Base-by-base conservation (phyloP, 192 early-diverging fungal genomes). In the Geranomyces variabilis region DNA sequence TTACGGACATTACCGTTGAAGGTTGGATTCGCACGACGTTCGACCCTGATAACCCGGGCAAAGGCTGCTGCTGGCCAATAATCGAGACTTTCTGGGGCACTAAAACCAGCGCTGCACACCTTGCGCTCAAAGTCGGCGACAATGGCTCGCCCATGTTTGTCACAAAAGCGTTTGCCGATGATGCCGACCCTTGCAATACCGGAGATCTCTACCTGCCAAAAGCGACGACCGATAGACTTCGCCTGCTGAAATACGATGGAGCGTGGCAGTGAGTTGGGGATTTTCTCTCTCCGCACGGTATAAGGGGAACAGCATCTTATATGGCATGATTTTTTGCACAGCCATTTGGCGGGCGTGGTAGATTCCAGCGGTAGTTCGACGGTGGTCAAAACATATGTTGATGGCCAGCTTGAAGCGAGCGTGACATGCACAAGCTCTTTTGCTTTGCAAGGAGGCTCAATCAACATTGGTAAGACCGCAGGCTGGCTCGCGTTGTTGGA, bases 381-480 rank as follows among this genome's bases (percentile, higher is more conserved):
- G 36, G 10, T 10, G 36, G 36, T 41, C 36, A 41, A 41, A 7
- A 41, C 36, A 3, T 41, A 41, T 10, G 36, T 41, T 10, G 36
- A 41, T 10, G 36, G 36, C 5, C 10, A 7, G 3, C 36, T 41
- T 3, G 36, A 7, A 7, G 36, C 36, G 10, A 7, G 5, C 10
- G 36, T 41, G 5, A 41, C 5, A 7, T 41, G 36, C 36, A 41
- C 36, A 41, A 7, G 36, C 26, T 53, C 51, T 19, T 47, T 47
- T 10, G 19, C 10, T 19, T 26, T 53, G 19, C 6, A 53, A 26
- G 51, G 51, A n/a, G 51, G 51, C 4, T 53, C 51, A 3, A 53
- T 53, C 19, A 53, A 53, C 51, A 53, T 53, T 15, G 51, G 51
- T 47, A 19, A 47, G 46, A n/a, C n/a, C n/a, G n/a, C n/a, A n/a